Evolutionary conservation across 2,329 filamentous ascomycete species (phyloP), one percentile per base, ranked within the genome.

Genomic region (Ophiocordyceps polyrhachis-furcata): DNA sequence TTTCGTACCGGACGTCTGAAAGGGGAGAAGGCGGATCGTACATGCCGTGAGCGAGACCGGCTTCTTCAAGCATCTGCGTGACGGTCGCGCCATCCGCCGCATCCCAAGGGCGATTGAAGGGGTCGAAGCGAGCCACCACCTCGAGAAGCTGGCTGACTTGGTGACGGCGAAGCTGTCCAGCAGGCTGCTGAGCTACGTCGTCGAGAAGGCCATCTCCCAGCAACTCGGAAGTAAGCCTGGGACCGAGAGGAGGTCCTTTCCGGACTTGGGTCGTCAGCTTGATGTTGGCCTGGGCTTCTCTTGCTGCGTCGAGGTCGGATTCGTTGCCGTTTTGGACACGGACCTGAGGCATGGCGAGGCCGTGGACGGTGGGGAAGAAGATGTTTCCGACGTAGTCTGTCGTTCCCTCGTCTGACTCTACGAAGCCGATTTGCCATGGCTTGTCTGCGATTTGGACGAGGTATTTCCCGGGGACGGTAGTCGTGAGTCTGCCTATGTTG

Each of bases 401-500:
- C 9, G 17, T 40, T 8, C 12, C 37, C 2, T 44, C 42, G 14
- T 44, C 41, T 6, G 19, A 19, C 14, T 38, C 12, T 38, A 44
- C 38, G n/a, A 47, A 44, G 37, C 47, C 48, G 2, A 48, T 45
- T 28, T 46, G 45, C 11, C 43, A 44, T 35, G 31, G 44, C 2
- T 49, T 28, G 23, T 47, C 21, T 21, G 44, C 38, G 48, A 42
- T 19, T 40, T 43, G 25, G 32, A 48, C 31, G 8, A 48, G 19
- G 37, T 48, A 48, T 15, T 42, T 45, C 13, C 44, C 44, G 14
- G 44, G 43, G 25, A 23, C 23, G 25, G 43, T 37, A 12, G 43
- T 43, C 19, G 14, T 20, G 40, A 51, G 42, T 41, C 42, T 50
- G 8, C 56, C 53, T 15, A 59, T 29, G 31, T 55, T 57, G 31